Percentiles rank a stretch among this genome's conserved stretches.
Evolutionary conservation across 1,284 basidiomycete genomes (phyloP).

Genomic region (Trichosporon faecale): DNA sequence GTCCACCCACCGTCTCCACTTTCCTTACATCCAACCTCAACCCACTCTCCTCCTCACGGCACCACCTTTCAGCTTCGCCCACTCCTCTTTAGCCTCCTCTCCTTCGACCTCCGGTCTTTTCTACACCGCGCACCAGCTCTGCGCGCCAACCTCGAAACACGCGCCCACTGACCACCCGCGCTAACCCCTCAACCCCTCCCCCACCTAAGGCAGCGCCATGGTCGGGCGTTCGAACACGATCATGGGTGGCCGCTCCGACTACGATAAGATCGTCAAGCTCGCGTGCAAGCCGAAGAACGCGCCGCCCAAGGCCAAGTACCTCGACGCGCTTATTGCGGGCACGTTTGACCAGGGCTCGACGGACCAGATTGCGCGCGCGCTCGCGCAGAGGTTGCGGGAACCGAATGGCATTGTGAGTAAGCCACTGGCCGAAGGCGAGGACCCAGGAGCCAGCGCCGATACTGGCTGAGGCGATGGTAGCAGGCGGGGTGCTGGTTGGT

Average conservation of each 20-base stretch:
- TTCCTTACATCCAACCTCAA: neutral
- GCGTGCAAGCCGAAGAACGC: slow-evolving; percentile 93
- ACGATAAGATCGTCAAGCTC: slow-evolving; percentile 63
- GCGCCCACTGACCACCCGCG: neutral
- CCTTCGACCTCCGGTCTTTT: too few relatives aligned
- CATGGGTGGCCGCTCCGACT: slow-evolving; percentile 23
- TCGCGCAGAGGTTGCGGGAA: slow-evolving; percentile 78
- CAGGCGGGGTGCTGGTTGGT: too few relatives aligned
- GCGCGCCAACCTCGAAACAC: neutral
- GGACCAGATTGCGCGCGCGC: slow-evolving; percentile 83
- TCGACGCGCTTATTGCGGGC: slow-evolving; percentile 81
- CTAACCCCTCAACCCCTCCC: neutral
- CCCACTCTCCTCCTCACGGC: neutral
- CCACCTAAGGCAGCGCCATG: neutral
- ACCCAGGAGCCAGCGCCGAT: too few relatives aligned
- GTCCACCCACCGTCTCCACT: neutral
- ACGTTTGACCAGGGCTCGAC: slow-evolving; percentile 92
- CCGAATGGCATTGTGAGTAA: slow-evolving; percentile 79
- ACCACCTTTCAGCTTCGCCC: neutral
- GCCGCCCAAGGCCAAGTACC: slow-evolving; percentile 78
- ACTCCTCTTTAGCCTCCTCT: neutral
- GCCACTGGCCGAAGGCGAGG: neutral
- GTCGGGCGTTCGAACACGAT: neutral
- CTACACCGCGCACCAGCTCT: too few relatives aligned
- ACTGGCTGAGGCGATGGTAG: too few relatives aligned